Conservation (phyloP, 306 rosid species). For the Sesbania bispinosa region DNA sequence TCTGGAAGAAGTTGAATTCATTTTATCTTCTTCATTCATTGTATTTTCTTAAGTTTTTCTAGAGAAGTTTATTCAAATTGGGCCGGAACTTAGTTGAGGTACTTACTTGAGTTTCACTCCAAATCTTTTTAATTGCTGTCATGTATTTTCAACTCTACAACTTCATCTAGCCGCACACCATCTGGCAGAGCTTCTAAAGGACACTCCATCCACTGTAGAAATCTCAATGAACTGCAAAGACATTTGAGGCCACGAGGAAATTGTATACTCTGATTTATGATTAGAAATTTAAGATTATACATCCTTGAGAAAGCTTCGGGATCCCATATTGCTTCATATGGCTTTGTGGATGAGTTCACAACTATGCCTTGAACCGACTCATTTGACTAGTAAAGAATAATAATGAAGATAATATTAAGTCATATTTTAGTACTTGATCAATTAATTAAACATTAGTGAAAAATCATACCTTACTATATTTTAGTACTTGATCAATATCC, state of each 20-base stretch:
- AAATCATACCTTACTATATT: neutral
- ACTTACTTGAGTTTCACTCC: constrained; percentile 6
- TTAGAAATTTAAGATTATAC: neutral
- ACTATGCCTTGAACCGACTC: neutral
- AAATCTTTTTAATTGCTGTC: neutral
- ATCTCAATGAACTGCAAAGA: constrained; percentile 4
- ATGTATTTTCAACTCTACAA: constrained; percentile 1
- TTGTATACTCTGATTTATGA: neutral
- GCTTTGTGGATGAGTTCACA: neutral
- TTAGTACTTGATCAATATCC: constrained; percentile 21
- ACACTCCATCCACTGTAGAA: neutral
- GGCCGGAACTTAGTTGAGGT: no score
- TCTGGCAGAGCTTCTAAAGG: neutral
- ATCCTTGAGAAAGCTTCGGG: constrained; percentile 10
- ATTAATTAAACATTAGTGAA: no score
- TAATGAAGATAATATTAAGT: neutral
- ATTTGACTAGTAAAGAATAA: neutral
- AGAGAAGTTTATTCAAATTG: no score
- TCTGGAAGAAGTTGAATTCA: no score
- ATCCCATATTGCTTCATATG: neutral
- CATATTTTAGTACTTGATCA: no score
- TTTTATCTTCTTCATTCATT: no score
- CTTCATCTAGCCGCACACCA: constrained; percentile 5
- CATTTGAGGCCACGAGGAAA: neutral
- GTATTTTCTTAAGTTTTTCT: no score